Conservation (phyloP, 2,329 filamentous ascomycete genomes). For the Apiospora sp. region DNA sequence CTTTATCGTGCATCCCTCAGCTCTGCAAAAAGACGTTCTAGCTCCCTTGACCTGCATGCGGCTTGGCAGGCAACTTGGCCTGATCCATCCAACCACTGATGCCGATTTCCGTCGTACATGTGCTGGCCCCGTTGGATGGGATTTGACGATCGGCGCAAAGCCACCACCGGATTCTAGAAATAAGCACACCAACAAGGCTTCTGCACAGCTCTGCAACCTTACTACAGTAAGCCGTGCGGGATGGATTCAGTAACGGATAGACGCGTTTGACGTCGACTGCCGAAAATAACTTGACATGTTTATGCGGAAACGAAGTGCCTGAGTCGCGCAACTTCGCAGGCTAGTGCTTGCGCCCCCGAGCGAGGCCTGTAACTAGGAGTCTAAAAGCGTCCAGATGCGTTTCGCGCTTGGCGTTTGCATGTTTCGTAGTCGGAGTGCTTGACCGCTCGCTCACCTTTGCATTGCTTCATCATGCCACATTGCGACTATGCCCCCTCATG, state of each 20-base stretch:
- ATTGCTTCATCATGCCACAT: neutral
- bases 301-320: neutral
- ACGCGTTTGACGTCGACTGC: neutral
- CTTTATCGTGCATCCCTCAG: slow-evolving; percentile 16
- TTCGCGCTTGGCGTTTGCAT: neutral
- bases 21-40: neutral
- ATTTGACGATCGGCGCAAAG: neutral
- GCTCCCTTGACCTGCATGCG: neutral
- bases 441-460: neutral
- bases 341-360: neutral
- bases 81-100: neutral
- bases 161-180: neutral
- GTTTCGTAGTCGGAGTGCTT: neutral
- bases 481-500: neutral
- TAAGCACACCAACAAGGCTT: neutral
- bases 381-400: neutral
- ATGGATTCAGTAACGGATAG: neutral
- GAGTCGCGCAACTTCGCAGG: neutral
- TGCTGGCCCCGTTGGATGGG: neutral
- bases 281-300: neutral
- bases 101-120: neutral
- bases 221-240: neutral
- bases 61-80: slow-evolving; percentile 10
- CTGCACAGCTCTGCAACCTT: neutral
- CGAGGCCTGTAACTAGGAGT: neutral